phyloP scores from a whole-genome alignment of 2,329 filamentous ascomycete species.

The Domatiomyces catenatus region DNA sequence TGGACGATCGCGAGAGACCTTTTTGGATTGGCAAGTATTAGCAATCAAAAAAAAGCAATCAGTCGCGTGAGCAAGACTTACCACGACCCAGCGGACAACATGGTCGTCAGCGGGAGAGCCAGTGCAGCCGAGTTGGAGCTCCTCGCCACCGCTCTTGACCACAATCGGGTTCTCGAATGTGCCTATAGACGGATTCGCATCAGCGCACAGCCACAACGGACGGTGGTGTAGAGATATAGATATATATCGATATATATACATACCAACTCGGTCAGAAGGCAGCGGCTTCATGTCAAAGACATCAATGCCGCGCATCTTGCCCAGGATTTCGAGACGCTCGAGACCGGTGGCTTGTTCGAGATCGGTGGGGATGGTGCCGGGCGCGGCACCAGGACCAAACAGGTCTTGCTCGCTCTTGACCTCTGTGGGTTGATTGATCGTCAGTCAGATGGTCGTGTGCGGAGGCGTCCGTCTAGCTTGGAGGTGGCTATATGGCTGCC shows the following conservation, averaged over 20 bases:
- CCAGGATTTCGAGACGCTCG: conserved; percentile 94
- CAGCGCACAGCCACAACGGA: neutral
- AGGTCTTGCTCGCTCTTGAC: conserved; percentile 73
- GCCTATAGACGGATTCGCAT: conserved; percentile 34
- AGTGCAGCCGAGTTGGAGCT: conserved; percentile 95
- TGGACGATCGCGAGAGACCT: conserved; percentile 80
- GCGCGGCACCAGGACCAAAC: conserved; percentile 61
- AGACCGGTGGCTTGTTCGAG: conserved; percentile 92
- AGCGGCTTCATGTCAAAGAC: conserved; percentile 97
- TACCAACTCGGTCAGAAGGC: conserved; percentile 76
- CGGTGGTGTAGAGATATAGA: too few relatives aligned
- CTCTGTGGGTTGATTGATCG: conserved; percentile 41
- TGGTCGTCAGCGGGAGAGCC: conserved; percentile 87
- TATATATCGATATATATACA: too few relatives aligned
- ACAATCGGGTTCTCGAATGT: conserved; percentile 80
- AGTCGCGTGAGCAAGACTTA: conserved; percentile 31
- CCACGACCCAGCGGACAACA: conserved; percentile 75
- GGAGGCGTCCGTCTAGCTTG: too few relatives aligned
- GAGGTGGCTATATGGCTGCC: too few relatives aligned
- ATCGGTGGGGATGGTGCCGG: conserved; percentile 81
- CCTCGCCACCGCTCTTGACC: conserved; percentile 81
- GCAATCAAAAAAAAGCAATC: neutral
- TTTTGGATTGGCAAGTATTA: neutral
- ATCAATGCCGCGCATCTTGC: conserved; percentile 98
- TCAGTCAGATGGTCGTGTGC: conserved; percentile 8